These are phyloP conservation scores for Eutrema salsugineum DNA, from an alignment of 441 rosid genomes.

Conservation along the genomic window DNA sequence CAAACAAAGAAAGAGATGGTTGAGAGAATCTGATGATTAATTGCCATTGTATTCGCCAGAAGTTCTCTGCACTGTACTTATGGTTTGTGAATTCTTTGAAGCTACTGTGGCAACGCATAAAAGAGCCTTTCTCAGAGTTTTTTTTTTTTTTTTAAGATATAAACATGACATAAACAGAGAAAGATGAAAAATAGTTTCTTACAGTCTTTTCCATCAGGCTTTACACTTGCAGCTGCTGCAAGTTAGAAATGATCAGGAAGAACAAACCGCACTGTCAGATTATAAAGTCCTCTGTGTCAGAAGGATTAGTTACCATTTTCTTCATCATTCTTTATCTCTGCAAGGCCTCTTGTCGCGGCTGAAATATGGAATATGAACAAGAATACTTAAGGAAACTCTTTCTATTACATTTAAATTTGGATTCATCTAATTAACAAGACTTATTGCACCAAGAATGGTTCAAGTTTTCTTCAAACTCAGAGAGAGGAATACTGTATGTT, in stretches of 20 bases:
- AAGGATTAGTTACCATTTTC: constrained; percentile 12
- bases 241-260: constrained; percentile 11
- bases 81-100: constrained; percentile 1
- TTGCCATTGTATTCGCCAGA: constrained; percentile 12
- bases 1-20: background rate
- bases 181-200: background rate
- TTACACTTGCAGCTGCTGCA: constrained; percentile 25
- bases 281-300: background rate
- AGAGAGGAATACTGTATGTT: background rate
- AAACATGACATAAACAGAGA: background rate
- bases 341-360: constrained; percentile 28
- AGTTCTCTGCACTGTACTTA: constrained; percentile 3
- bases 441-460: background rate
- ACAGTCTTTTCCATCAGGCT: constrained; percentile 17
- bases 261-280: constrained; percentile 14
- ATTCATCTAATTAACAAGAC: background rate
- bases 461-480: background rate
- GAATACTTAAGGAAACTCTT: background rate
- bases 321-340: constrained; percentile 6
- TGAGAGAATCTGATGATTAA: background rate
- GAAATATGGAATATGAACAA: background rate
- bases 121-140: background rate
- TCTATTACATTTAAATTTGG: background rate
- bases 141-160: background rate
- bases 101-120: background rate